Evolutionary conservation across 768 basidiomycete genomes (phyloP), one percentile per base, ranked within the genome.

Genomic region (Lactifluus echinatus): DNA sequence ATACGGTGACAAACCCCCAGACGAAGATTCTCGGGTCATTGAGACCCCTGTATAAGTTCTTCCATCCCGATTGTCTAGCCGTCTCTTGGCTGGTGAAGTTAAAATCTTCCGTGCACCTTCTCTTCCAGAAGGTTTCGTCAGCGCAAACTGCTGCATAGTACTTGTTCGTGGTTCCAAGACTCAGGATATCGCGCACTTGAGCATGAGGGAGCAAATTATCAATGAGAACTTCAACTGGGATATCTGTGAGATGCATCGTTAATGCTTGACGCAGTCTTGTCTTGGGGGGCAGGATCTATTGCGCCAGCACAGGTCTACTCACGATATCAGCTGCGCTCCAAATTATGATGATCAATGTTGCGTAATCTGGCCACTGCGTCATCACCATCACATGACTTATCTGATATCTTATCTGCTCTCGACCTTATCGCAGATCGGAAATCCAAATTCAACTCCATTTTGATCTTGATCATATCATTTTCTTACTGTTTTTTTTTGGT

Each of bases 91-190:
- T 80, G 8, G 85, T 77, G 64, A 90, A 93, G 70, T 91, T 89
- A 74, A 83, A 93, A 66, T 93, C 92, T 31, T 70, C 68, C 29
- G 75, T 67, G 8, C 89, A 71, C 59, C 80, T 85, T 28, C 79
- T 75, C 66, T 82, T 84, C 92, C 92, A 94, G 57, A 92, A 76
- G 0, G 82, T 83, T 56, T 90, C 86, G 66, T 93, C 89, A 12
- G 77, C 73, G 65, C 79, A 80, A 24, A 87, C 64, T 12, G 69
- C 60, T 45, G 80, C 76, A 65, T 91, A 87, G 67, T 78, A 77
- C 62, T 77, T 83, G 70, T 77, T 84, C 1, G 86, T 85, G n/a
- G 69, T 70, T 4, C 76, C 76, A 8, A 95, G 75, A 42, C 71
- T 71, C 3, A 83, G 69, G 21, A 93, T 71, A 67, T 85, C 84